These are phyloP conservation scores for Coemansia sp. DNA, from an alignment of 192 early-diverging fungal species.

Conservation along the genomic window DNA sequence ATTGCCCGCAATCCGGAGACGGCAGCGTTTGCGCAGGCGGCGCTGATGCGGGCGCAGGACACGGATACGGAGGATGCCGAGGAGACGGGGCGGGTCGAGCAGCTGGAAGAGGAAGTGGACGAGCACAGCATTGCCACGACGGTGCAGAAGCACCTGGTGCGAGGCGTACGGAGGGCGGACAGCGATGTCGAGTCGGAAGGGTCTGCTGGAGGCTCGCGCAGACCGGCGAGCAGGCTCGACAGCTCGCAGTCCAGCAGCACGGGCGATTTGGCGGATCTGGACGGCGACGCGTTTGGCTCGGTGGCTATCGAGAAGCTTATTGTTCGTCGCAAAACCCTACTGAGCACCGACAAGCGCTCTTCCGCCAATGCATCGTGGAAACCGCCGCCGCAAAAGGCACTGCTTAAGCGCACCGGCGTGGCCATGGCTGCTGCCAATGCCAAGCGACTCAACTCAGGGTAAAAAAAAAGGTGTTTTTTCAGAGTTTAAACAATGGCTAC, in stretches of 20 bases:
- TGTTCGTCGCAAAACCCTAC: constrained; percentile 27
- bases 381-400: constrained; percentile 2
- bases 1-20: constrained; percentile 54
- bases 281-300: constrained; percentile 20
- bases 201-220: neutral
- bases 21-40: constrained; percentile 52
- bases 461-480: neutral
- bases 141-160: constrained; percentile 25
- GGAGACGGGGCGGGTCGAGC: constrained; percentile 13
- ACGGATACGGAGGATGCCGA: constrained; percentile 19
- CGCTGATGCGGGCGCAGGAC: constrained; percentile 37
- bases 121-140: constrained; percentile 16
- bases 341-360: neutral
- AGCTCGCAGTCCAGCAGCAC: constrained; percentile 6
- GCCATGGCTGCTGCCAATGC: constrained; percentile 5
- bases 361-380: constrained; percentile 4
- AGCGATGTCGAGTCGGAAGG: constrained; percentile 29
- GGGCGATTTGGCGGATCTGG: neutral
- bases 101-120: constrained; percentile 36
- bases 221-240: neutral
- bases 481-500: constrained; percentile 34
- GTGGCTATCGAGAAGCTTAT: constrained; percentile 45
- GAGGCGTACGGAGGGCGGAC: constrained; percentile 10
- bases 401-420: constrained; percentile 32
- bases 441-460: constrained; percentile 6